Evolutionary conservation across 345 rosid species (phyloP).

Genomic region (Eucalyptus shirleyi): DNA sequence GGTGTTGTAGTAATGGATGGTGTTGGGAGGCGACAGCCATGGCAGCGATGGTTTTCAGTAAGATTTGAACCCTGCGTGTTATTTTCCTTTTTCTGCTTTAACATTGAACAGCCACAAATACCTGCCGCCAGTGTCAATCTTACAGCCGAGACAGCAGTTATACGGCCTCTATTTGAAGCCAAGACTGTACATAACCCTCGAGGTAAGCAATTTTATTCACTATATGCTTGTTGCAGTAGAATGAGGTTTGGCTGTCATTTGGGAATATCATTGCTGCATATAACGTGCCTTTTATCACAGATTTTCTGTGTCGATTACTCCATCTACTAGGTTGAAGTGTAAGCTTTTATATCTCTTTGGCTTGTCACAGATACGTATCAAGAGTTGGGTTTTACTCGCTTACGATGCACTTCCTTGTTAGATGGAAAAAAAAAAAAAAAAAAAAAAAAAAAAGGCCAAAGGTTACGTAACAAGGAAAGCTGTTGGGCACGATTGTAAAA

Average conservation of each 20-base stretch:
- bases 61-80: not conserved
- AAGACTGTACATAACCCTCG: constrained; percentile 46
- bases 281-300: too few species aligned
- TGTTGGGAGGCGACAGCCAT: too few species aligned
- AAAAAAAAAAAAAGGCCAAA: too few species aligned
- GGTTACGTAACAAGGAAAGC: too few species aligned
- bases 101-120: not conserved
- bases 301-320: not conserved
- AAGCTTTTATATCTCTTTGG: too few species aligned
- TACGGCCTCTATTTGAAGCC: constrained; percentile 66
- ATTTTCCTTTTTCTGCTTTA: not conserved
- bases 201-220: constrained; percentile 8
- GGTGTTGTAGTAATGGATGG: too few species aligned
- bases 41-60: not conserved
- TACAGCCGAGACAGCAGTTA: constrained; percentile 78
- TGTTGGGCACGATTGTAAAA: too few species aligned
- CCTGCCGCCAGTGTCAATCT: constrained; percentile 42
- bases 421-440: too few species aligned
- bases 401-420: too few species aligned
- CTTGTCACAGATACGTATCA: too few species aligned
- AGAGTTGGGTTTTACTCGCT: not conserved
- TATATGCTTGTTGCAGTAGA: not conserved
- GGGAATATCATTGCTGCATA: not conserved
- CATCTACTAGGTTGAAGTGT: too few species aligned
- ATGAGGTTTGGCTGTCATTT: not conserved